phyloP scores from a whole-genome alignment of 331 rosid species.

The Rhamnella rubrinervis region DNA sequence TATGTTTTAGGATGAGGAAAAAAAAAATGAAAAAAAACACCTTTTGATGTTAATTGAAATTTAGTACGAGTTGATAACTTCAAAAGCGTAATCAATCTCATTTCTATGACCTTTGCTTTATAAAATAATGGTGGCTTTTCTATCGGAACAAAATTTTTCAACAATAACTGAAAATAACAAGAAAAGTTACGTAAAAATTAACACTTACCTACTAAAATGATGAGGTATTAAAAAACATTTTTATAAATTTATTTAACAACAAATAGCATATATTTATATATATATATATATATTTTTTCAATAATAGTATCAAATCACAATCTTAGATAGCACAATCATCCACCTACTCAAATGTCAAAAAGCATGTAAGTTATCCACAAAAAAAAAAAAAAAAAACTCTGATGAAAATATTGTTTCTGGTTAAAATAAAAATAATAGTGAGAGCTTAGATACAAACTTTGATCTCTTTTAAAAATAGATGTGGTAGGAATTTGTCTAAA shows the following conservation, averaged over 20 bases:
- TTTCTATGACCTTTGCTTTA: background rate
- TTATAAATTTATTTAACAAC: background rate
- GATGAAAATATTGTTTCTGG: background rate
- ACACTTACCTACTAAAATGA: conserved; percentile 11
- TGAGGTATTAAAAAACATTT: conserved; percentile 3
- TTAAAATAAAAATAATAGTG: background rate
- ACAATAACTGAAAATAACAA: background rate
- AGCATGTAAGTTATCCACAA: background rate
- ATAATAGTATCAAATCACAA: background rate
- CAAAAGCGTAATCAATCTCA: background rate
- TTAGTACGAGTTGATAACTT: background rate
- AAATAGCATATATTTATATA: no score
- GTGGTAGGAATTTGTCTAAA: background rate
- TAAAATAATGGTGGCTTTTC: conserved; percentile 8
- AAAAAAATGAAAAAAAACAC: no score
- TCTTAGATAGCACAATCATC: background rate
- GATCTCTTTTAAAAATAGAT: background rate
- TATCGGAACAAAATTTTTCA: background rate
- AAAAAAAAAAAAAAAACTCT: background rate
- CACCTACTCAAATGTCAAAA: background rate
- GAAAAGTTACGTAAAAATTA: conserved; percentile 11
- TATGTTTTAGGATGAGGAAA: no score
- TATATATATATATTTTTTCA: background rate
- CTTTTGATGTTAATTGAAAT: background rate
- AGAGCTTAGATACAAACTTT: background rate